Conservation (phyloP, 129 eudicot species). For the Arctium lappa region DNA sequence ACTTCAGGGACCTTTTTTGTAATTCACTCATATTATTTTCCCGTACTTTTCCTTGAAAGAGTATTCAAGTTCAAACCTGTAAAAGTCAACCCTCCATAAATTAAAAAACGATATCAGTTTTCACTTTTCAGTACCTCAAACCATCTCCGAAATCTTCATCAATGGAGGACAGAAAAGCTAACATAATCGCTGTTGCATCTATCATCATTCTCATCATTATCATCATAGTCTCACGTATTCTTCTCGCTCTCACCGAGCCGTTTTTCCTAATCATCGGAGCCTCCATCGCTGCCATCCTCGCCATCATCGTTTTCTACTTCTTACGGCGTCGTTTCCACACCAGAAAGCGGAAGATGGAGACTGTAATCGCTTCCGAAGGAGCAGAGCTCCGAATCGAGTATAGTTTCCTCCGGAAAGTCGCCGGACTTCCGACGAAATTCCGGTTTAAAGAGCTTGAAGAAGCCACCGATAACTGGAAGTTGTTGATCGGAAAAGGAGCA, state of each 20-base stretch:
- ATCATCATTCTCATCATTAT: slow-evolving; percentile 29
- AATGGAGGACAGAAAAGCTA: slow-evolving; percentile 65
- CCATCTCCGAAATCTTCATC: background rate
- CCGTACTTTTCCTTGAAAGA: background rate
- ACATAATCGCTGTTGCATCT: slow-evolving; percentile 33
- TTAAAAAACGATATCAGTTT: background rate
- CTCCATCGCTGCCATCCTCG: slow-evolving; percentile 52
- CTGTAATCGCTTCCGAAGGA: slow-evolving; percentile 41
- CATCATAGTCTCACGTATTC: slow-evolving; percentile 42
- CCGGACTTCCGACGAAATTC: slow-evolving; percentile 73
- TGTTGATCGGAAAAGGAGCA: slow-evolving; percentile 56
- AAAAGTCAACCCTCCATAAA: slow-evolving; percentile 5
- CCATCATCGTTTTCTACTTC: slow-evolving; percentile 29
- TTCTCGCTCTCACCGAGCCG: slow-evolving; percentile 38
- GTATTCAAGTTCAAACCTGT: background rate
- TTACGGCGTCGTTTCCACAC: slow-evolving; percentile 23
- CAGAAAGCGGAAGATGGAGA: slow-evolving; percentile 40
- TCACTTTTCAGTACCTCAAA: background rate
- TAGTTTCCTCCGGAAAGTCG: slow-evolving; percentile 79
- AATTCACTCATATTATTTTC: background rate
- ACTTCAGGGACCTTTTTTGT: background rate
- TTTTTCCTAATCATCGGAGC: slow-evolving; percentile 60
- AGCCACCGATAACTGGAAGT: slow-evolving; percentile 59
- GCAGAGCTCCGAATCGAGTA: slow-evolving; percentile 73
- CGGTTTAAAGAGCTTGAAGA: slow-evolving; percentile 56